Conservation (phyloP, 2,329 filamentous ascomycete species). For the Pseudogymnoascus sp. region DNA sequence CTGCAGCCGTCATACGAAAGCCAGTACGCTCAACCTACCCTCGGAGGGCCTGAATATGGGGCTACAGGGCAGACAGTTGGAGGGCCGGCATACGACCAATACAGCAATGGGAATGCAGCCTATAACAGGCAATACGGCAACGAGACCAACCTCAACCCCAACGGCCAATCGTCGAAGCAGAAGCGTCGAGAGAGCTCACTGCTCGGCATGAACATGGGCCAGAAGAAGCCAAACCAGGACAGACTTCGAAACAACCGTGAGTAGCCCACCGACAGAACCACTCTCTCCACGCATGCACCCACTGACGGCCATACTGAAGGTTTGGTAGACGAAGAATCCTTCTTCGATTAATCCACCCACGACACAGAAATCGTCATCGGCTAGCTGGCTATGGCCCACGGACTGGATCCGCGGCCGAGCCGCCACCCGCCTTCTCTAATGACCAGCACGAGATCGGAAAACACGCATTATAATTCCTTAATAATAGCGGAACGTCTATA, state of each 20-base stretch:
- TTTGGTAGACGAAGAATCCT: constrained; percentile 27
- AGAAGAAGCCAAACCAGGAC: constrained; percentile 19
- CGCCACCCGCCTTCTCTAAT: not conserved
- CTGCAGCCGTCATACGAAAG: constrained; percentile 42
- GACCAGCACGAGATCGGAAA: constrained; percentile 2
- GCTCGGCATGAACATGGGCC: constrained; percentile 42
- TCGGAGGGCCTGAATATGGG: constrained; percentile 28
- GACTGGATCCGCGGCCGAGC: not conserved
- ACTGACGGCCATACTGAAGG: constrained; percentile 15
- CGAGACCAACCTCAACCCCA: constrained; percentile 29
- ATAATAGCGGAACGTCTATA: not conserved
- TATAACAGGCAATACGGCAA: constrained; percentile 26
- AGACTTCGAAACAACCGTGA: constrained; percentile 20
- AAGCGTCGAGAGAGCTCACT: constrained; percentile 55
- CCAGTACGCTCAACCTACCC: constrained; percentile 20
- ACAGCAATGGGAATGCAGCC: constrained; percentile 26
- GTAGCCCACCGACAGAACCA: constrained; percentile 24
- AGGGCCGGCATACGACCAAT: constrained; percentile 35
- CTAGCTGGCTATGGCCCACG: not conserved
- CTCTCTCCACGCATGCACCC: constrained; percentile 11
- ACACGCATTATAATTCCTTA: not conserved
- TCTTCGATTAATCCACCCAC: constrained; percentile 23
- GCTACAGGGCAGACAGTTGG: constrained; percentile 20
- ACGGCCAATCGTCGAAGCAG: constrained; percentile 32
- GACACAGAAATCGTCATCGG: not conserved